Conservation (phyloP, 1,284 basidiomycete species). For the Trichosporon coremiiforme region DNA sequence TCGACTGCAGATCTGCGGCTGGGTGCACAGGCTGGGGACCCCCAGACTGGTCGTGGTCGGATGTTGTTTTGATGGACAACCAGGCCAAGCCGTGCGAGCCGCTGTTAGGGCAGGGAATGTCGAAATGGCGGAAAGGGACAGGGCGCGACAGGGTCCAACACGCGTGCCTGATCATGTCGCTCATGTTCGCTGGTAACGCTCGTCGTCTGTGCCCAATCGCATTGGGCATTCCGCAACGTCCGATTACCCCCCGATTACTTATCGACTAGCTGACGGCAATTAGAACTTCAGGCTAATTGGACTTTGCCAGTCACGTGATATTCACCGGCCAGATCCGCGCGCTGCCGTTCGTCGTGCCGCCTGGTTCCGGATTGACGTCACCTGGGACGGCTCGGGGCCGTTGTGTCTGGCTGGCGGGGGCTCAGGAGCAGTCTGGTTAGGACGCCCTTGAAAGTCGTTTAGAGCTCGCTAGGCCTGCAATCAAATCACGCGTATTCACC, state of each 20-base stretch:
- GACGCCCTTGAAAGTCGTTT: neutral
- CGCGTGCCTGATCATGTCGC: slow-evolving; percentile 12
- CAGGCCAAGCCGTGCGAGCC: neutral
- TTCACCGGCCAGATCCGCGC: neutral
- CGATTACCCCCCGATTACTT: slow-evolving; percentile 1
- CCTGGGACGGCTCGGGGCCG: neutral
- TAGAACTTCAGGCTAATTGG: neutral
- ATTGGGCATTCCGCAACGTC: neutral
- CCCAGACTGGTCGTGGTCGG: neutral
- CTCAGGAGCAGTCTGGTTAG: neutral
- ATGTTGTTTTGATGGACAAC: slow-evolving; percentile 10
- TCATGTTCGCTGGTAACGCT: neutral
- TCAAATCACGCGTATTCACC: too few relatives aligned
- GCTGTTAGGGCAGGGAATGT: slow-evolving; percentile 8
- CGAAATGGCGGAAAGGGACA: slow-evolving; percentile 18
- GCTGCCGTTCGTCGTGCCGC: neutral
- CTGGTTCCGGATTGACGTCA: slow-evolving; percentile 16
- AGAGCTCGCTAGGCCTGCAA: neutral
- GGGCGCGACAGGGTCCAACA: neutral
- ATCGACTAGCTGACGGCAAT: neutral
- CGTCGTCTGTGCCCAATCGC: neutral
- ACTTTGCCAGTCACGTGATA: neutral
- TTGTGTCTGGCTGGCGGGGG: neutral
- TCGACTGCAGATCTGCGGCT: slow-evolving; percentile 4
- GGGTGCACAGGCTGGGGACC: neutral